A percentile compares a stretch with the other conserved stretches of the same genome.
phyloP scores from a whole-genome alignment of 179 eudicot genomes.

The Dionaea muscipula region DNA sequence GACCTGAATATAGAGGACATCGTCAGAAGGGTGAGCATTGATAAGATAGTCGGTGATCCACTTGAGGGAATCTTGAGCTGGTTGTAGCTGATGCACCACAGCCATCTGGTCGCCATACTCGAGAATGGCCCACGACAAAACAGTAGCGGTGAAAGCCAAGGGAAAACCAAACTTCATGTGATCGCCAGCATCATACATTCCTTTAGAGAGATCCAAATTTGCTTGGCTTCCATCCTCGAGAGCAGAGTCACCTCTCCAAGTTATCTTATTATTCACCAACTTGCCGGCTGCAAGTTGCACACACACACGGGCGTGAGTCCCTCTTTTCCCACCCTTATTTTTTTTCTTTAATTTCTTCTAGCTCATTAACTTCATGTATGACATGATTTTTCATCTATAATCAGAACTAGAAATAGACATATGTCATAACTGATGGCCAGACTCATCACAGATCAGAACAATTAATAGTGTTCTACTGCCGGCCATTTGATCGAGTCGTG shows the following conservation, averaged over 20 bases:
- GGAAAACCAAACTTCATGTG: slow-evolving; percentile 88
- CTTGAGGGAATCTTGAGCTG: slow-evolving; percentile 55
- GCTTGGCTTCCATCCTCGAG: slow-evolving; percentile 60
- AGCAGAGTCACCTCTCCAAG: slow-evolving; percentile 90
- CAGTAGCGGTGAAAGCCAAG: slow-evolving; percentile 85
- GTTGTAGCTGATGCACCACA: slow-evolving; percentile 40
- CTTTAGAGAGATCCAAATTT: slow-evolving; percentile 62
- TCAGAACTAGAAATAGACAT: too few species aligned
- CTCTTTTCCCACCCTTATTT: too few species aligned
- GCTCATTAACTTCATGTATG: too few species aligned
- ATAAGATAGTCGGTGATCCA: slow-evolving; percentile 88
- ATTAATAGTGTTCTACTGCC: too few species aligned
- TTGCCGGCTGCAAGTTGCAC: slow-evolving; percentile 53
- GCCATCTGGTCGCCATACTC: slow-evolving; percentile 82
- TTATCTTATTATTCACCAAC: slow-evolving; percentile 51
- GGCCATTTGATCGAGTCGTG: too few species aligned
- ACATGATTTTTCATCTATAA: too few species aligned
- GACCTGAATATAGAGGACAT: slow-evolving; percentile 82
- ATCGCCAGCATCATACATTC: slow-evolving; percentile 94
- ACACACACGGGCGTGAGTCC: not conserved
- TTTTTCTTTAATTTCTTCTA: too few species aligned
- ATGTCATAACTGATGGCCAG: too few species aligned
- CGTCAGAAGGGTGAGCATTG: slow-evolving; percentile 55
- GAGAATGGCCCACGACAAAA: slow-evolving; percentile 77
- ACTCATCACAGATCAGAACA: too few species aligned